Evolutionary conservation across 148 eudicot genomes (phyloP).

Genomic region (Camellia granthamiana): DNA sequence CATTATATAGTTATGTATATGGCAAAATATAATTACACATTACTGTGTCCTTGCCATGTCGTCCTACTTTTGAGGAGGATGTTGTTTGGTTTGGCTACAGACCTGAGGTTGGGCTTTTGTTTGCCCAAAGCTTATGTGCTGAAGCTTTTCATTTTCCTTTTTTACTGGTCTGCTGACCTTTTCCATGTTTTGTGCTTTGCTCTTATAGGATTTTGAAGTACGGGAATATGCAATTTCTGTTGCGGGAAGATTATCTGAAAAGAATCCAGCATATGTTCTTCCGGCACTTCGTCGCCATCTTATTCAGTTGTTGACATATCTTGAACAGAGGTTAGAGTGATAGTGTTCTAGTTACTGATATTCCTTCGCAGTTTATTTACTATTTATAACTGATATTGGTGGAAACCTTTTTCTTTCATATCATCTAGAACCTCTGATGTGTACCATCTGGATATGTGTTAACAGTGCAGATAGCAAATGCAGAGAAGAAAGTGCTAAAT

Average conservation of each 20-base stretch:
- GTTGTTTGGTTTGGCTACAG: neutral
- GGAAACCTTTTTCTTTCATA: neutral
- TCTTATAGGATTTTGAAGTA: constrained; percentile 73
- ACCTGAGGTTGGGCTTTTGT: neutral
- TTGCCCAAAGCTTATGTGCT: neutral
- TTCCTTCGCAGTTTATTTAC: neutral
- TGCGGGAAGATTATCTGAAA: constrained; percentile 90
- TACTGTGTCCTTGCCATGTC: neutral
- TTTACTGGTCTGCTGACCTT: neutral
- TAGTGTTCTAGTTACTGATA: neutral
- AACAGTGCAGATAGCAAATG: constrained; percentile 91
- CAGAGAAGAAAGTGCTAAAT: constrained; percentile 96
- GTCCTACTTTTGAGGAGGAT: neutral
- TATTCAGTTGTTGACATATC: constrained; percentile 79
- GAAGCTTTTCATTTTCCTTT: neutral
- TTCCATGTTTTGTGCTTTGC: constrained; percentile 9
- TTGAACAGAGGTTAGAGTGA: constrained; percentile 70
- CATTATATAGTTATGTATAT: neutral
- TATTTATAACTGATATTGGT: neutral
- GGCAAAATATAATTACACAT: neutral
- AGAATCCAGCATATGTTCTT: constrained; percentile 98
- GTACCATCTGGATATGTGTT: constrained; percentile 12
- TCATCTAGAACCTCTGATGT: neutral
- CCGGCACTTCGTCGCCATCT: constrained; percentile 99
- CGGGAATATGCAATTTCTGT: constrained; percentile 84